A percentile compares a stretch with the other conserved stretches of the same genome.
phyloP scores from a whole-genome alignment of 2,329 filamentous ascomycete genomes.

The Periconia digitata region DNA sequence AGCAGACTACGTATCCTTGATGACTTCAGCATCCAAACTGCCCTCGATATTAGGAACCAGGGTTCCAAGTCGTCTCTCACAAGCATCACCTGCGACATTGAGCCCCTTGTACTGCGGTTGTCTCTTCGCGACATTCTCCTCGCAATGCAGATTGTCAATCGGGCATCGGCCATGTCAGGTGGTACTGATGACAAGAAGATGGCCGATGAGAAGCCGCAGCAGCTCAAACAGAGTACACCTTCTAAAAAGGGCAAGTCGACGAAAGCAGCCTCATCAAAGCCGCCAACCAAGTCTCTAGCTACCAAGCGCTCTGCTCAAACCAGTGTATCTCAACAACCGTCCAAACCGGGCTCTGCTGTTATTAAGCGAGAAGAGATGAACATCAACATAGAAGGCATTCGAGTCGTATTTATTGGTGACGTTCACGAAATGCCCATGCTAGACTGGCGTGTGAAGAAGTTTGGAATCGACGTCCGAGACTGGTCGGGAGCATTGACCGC shows the following conservation, averaged over 20 bases:
- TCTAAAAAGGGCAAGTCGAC: conserved; percentile 53
- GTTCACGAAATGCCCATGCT: conserved; percentile 93
- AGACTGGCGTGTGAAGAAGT: conserved; percentile 90
- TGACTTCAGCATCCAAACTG: conserved; percentile 90
- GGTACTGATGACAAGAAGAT: conserved; percentile 49
- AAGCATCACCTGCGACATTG: conserved; percentile 82
- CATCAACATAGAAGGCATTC: conserved; percentile 83
- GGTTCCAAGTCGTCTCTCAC: conserved; percentile 64
- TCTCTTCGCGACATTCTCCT: conserved; percentile 94
- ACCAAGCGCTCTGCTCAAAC: conserved; percentile 51
- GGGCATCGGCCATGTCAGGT: conserved; percentile 84
- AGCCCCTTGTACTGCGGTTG: conserved; percentile 85
- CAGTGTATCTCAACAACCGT: conserved; percentile 59
- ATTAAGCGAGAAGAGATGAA: conserved; percentile 77
- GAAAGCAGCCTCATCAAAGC: conserved; percentile 50
- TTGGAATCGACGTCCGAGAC: conserved; percentile 80
- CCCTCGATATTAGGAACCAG: conserved; percentile 73
- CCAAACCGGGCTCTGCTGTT: conserved; percentile 55
- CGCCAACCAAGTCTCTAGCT: conserved; percentile 49
- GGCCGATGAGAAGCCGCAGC: conserved; percentile 55
- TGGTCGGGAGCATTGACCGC: conserved; percentile 89
- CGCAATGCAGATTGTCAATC: conserved; percentile 87
- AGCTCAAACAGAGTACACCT: conserved; percentile 55
- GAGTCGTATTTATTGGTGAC: conserved; percentile 92
- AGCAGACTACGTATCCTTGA: conserved; percentile 89